phyloP scores from a whole-genome alignment of 345 rosid genomes.

The Citrus sinensis region DVS_A1.0 CM039162.1:19522501-19523000 shows the following conservation, averaged over 20 bases:
- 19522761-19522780: background rate
- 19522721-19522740: background rate
- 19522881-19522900: background rate
- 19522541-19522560: constrained; percentile 80
- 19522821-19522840: background rate
- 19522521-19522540: constrained; percentile 88
- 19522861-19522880: background rate
- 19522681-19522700: background rate
- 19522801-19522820: background rate
- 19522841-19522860: background rate
- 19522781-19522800: background rate
- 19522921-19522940: background rate
- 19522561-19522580: constrained; percentile 85
- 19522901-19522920: background rate
- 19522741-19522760: background rate
- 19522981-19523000: no score
- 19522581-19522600: constrained; percentile 30
- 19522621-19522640: background rate
- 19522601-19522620: background rate
- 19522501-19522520: constrained; percentile 95
- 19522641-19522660: background rate
- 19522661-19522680: background rate
- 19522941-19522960: background rate
- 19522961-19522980: no score
- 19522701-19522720: background rate